These are phyloP conservation scores for Helichrysum umbraculigerum DNA, from an alignment of 129 eudicot genomes.

Conservation along the genomic window DNA sequence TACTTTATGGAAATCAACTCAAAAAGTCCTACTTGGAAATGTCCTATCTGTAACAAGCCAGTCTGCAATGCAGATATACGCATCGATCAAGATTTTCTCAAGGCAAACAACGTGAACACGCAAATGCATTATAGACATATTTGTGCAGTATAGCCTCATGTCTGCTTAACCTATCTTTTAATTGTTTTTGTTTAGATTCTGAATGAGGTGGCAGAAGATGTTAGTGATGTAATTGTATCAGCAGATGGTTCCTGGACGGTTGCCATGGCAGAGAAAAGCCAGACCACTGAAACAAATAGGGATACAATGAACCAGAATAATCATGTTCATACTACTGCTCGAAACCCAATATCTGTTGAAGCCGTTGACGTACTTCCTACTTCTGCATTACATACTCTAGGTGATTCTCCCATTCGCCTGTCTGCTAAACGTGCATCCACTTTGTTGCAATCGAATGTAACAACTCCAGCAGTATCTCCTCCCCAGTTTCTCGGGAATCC, in stretches of 20 bases:
- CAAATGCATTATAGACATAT: neutral
- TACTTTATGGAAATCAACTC: conserved; percentile 40
- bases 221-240: conserved; percentile 36
- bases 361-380: neutral
- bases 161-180: neutral
- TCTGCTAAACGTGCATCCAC: neutral
- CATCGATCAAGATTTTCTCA: conserved; percentile 39
- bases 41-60: conserved; percentile 43
- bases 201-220: conserved; percentile 35
- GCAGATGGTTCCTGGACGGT: conserved; percentile 46
- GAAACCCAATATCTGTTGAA: neutral
- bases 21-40: conserved; percentile 40
- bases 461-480: neutral
- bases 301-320: conserved; percentile 3
- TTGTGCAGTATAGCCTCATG: neutral
- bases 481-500: neutral
- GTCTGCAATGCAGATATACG: conserved; percentile 43
- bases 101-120: conserved; percentile 33
- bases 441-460: neutral
- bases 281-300: neutral
- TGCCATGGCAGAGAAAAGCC: conserved; percentile 8
- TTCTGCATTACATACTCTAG: neutral
- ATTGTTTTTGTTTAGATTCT: conserved; percentile 35
- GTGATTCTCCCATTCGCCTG: neutral
- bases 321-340: neutral